phyloP scores from a whole-genome alignment of 306 rosid genomes.

The Casuarina cunninghamiana region DNA sequence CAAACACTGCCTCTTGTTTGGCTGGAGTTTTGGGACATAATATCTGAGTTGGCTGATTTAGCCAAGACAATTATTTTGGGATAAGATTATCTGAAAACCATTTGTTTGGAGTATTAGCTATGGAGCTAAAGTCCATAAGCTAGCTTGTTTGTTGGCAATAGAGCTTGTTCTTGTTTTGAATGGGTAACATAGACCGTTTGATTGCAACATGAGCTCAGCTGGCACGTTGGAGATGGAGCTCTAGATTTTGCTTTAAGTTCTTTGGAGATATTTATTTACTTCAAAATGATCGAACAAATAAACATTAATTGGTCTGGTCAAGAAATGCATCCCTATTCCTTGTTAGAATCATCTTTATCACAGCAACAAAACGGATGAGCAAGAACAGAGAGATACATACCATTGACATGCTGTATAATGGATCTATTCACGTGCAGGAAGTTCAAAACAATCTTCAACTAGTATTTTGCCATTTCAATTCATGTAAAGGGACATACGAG shows the following conservation, averaged over 20 bases:
- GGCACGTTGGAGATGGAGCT: constrained; percentile 8
- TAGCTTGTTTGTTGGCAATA: neutral
- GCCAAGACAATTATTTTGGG: neutral
- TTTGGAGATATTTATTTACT: neutral
- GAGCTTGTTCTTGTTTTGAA: neutral
- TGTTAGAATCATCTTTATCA: neutral
- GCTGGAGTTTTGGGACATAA: constrained; percentile 18
- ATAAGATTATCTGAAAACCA: neutral
- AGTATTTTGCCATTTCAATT: neutral
- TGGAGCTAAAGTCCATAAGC: neutral
- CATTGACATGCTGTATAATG: neutral
- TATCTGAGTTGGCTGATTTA: constrained; percentile 9
- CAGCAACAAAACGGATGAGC: neutral
- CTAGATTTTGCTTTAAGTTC: constrained; percentile 9
- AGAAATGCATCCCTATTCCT: neutral
- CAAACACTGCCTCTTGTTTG: constrained; percentile 12
- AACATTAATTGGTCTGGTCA: neutral
- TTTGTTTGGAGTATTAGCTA: neutral
- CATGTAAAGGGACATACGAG: neutral
- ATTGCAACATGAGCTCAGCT: neutral
- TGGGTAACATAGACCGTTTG: neutral
- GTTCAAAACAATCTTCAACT: neutral
- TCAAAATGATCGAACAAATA: neutral
- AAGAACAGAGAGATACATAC: neutral
- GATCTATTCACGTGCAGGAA: neutral